Percentiles rank a stretch among this genome's conserved stretches.
phyloP scores from a whole-genome alignment of 1,139 yeast species.

The Yamadazyma epiphylla region DNA sequence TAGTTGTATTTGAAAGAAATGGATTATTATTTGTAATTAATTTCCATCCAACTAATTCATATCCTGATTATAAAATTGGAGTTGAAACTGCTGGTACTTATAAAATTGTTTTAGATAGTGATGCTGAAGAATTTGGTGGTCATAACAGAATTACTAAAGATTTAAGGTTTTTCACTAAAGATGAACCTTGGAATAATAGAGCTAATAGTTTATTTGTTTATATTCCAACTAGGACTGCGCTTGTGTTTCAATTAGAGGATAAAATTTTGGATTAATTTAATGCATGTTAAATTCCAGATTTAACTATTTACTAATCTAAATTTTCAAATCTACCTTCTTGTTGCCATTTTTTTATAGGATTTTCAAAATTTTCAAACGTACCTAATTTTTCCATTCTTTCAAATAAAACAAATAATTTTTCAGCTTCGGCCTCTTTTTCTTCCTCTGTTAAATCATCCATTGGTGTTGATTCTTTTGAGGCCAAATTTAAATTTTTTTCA shows the following conservation, averaged over 20 bases:
- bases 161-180: slow-evolving; percentile 59
- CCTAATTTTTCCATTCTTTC: slow-evolving; percentile 46
- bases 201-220: slow-evolving; percentile 75
- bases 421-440: slow-evolving; percentile 54
- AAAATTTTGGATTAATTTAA: slow-evolving; percentile 5
- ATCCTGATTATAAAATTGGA: slow-evolving; percentile 84
- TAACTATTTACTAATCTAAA: slow-evolving; percentile 5
- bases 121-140: slow-evolving; percentile 73
- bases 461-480: slow-evolving; percentile 1
- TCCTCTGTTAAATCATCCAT: slow-evolving; percentile 33
- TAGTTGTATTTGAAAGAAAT: slow-evolving; percentile 83
- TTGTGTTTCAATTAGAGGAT: slow-evolving; percentile 40
- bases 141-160: slow-evolving; percentile 65
- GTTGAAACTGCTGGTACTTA: slow-evolving; percentile 78
- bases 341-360: slow-evolving; percentile 37
- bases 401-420: slow-evolving; percentile 45
- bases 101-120: slow-evolving; percentile 71
- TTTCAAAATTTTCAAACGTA: slow-evolving; percentile 38
- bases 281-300: background rate
- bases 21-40: slow-evolving; percentile 83
- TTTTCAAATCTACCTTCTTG: slow-evolving; percentile 30
- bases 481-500: slow-evolving; percentile 1
- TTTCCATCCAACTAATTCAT: slow-evolving; percentile 82
- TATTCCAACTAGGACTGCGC: slow-evolving; percentile 77
- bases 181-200: slow-evolving; percentile 78